Base-by-base conservation (phyloP, 371 early-diverging fungal species). In the Mortierella sp. region DNA sequence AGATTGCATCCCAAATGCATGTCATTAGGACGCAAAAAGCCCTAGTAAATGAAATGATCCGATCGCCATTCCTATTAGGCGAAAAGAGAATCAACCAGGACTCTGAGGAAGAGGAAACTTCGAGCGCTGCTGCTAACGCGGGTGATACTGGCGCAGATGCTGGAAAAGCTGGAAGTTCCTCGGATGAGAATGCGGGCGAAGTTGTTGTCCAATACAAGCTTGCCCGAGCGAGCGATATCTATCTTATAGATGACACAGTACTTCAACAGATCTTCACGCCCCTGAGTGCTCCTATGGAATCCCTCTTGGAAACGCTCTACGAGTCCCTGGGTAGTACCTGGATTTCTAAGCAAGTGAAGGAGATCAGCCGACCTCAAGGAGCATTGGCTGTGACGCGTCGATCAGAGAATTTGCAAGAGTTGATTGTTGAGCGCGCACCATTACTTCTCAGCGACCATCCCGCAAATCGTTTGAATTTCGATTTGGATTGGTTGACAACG, bases 191-290 rank as follows among this genome's bases (percentile, higher is more conserved):
- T 21, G 73, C 79, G n/a, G 87, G 76, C 9, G 76, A 81, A 43
- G 61, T 84, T 11, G 81, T 87, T 48, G 85, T 88, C 28, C 88
- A 91, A 47, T 93, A 91, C 77, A 83, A 86, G 58, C 84, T 96
- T 16, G 96, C 93, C 9, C 82, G 80, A 16, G 94, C 96, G 0
- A 75, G 82, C 0, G 91, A 94, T 63, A 93, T 96, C 9, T 94
- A 89, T 71, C 83, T 97, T 41, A 89, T 92, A 32, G 96, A 97
- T 82, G 96, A 96, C 72, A 87, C 94, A 0, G 90, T 93, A 32
- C 84, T 91, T 4, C 89, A 90, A 16, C 92, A 92, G 70, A 86
- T 95, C 40, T 96, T 97, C 76, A 84, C 87, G 0, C 96, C 96
- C 0, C 80, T 95, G 13, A 85, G 88, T 40, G 91, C 89, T 3